A percentile compares a stretch with the other conserved stretches of the same genome.
These are phyloP conservation scores for Erucastrum elatum DNA, from an alignment of 345 rosid species.

Conservation along the genomic window DNA sequence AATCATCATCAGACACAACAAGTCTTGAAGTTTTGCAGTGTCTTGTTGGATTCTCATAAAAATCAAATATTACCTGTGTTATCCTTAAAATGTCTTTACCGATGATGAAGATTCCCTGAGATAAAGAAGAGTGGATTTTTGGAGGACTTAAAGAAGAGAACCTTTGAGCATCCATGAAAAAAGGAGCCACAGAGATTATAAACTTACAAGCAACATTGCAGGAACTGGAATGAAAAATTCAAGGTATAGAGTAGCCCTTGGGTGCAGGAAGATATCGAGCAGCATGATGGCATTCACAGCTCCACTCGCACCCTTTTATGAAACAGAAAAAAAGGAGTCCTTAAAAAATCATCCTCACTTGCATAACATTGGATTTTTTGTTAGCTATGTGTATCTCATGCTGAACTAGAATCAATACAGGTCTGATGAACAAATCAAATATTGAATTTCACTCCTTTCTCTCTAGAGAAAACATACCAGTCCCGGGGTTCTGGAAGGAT, in stretches of 20 bases:
- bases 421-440: background rate
- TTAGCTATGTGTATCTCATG: no score
- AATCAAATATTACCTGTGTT: conserved; percentile 48
- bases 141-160: background rate
- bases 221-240: conserved; percentile 83
- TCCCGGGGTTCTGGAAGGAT: conserved; percentile 72
- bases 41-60: background rate
- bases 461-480: conserved; percentile 48
- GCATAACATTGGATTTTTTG: conserved; percentile 1
- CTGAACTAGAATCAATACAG: background rate
- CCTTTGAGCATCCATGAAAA: background rate
- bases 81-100: conserved; percentile 73
- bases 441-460: background rate
- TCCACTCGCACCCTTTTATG: conserved; percentile 80
- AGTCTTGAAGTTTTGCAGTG: conserved; percentile 3
- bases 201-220: conserved; percentile 71
- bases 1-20: conserved; percentile 15
- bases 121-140: conserved; percentile 8
- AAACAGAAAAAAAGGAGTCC: background rate
- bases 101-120: conserved; percentile 70
- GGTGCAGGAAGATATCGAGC: conserved; percentile 80
- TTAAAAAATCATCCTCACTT: background rate
- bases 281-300: conserved; percentile 92
- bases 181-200: conserved; percentile 3
- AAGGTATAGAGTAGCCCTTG: conserved; percentile 65